Conservation (phyloP, 805 yeast species). For the Sugiyamaella marilandica region DNA sequence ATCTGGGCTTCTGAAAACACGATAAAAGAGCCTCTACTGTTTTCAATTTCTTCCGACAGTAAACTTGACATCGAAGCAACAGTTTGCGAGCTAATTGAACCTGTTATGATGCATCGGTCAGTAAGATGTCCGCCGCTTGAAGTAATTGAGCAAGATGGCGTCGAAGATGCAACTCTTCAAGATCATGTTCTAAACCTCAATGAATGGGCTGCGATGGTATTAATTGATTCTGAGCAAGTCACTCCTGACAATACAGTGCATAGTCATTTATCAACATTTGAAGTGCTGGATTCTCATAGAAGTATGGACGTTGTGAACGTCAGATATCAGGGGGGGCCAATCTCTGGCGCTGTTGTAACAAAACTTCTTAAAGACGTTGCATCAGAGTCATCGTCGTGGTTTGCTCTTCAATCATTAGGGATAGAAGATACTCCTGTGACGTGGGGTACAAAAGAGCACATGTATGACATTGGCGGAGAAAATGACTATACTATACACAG, state of each 20-base stretch:
- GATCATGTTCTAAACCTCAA: constrained; percentile 18
- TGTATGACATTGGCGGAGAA: constrained; percentile 20
- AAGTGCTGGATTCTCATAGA: constrained; percentile 12
- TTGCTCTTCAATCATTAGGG: constrained; percentile 19
- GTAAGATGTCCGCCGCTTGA: too few relatives aligned
- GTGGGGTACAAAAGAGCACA: constrained; percentile 22
- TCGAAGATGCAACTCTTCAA: neutral
- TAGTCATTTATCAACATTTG: constrained; percentile 16
- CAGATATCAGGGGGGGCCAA: constrained; percentile 10
- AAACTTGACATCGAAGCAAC: too few relatives aligned
- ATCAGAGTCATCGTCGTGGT: constrained; percentile 9
- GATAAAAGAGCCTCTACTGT: constrained; percentile 5
- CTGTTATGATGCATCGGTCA: too few relatives aligned
- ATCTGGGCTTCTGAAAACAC: constrained; percentile 22
- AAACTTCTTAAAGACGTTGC: neutral
- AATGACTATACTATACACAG: constrained; percentile 18
- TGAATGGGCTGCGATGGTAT: constrained; percentile 24
- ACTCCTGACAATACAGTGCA: constrained; percentile 12
- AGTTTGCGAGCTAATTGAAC: too few relatives aligned
- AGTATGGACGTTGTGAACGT: neutral
- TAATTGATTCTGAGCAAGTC: constrained; percentile 17
- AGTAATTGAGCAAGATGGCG: neutral
- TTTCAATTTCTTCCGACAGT: neutral
- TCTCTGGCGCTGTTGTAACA: constrained; percentile 1
- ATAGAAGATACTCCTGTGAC: constrained; percentile 23